Evolutionary conservation across 352 stramenopile species (phyloP).

Genomic region (Pythium rishiriense): DNA sequence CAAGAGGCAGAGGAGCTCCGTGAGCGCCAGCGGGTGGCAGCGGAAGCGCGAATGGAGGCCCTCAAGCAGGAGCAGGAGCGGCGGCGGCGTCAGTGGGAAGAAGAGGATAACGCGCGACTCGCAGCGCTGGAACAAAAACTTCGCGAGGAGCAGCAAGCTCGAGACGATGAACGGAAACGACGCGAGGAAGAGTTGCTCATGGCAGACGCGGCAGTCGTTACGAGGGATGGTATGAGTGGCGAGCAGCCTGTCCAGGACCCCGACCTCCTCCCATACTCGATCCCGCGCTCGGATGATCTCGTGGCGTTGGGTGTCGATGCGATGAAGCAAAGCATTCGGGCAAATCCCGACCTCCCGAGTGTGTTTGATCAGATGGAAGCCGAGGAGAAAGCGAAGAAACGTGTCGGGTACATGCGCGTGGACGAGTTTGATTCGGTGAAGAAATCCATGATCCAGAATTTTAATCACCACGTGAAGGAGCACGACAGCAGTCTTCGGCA

Average conservation of each 20-base stretch:
- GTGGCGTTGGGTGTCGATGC: conserved; percentile 28
- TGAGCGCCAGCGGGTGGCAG: conserved; percentile 43
- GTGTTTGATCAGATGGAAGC: conserved; percentile 81
- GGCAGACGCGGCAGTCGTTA: conserved; percentile 3
- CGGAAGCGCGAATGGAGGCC: conserved; percentile 55
- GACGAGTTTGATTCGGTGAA: conserved; percentile 53
- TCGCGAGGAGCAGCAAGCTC: conserved; percentile 39
- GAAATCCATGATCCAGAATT: conserved; percentile 46
- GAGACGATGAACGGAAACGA: conserved; percentile 32
- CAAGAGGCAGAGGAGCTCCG: conserved; percentile 47
- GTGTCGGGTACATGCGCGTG: conserved; percentile 38
- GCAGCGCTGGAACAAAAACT: conserved; percentile 51
- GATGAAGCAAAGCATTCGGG: conserved; percentile 38
- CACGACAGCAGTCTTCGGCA: conserved; percentile 53
- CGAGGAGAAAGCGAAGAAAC: conserved; percentile 53
- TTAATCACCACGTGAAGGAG: conserved; percentile 41
- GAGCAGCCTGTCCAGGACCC: neutral
- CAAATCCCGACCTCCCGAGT: conserved; percentile 55
- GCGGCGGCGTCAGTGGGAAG: conserved; percentile 66
- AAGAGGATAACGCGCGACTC: conserved; percentile 52
- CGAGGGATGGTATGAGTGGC: neutral
- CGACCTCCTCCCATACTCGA: neutral
- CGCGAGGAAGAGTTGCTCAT: conserved; percentile 37
- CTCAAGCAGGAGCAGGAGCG: conserved; percentile 67
- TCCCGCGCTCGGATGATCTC: conserved; percentile 10